Percentiles rank a stretch among this genome's conserved stretches.
Conservation (phyloP, 345 rosid species). For the Salix arbutifolia region DNA sequence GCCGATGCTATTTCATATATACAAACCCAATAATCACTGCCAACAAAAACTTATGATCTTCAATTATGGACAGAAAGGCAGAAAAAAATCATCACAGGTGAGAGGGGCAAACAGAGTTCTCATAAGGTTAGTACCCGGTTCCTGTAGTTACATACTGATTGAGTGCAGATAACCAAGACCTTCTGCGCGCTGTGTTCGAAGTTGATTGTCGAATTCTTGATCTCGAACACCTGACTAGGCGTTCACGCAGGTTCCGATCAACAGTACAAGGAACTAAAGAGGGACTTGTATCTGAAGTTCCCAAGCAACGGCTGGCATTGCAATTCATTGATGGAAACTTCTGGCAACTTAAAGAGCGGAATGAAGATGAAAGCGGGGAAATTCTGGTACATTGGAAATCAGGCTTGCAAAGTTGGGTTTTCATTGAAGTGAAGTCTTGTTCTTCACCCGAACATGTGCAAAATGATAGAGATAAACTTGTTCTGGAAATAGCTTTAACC, state of each 20-base stretch:
- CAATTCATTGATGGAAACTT: constrained; percentile 58
- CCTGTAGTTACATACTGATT: constrained; percentile 65
- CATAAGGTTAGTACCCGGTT: constrained; percentile 48
- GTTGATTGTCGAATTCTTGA: constrained; percentile 47
- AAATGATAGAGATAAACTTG: constrained; percentile 68
- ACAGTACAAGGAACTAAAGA: constrained; percentile 37
- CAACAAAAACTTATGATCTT: neutral
- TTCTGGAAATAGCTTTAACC: constrained; percentile 45
- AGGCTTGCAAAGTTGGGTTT: constrained; percentile 67
- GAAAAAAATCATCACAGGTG: neutral
- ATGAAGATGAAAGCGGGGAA: constrained; percentile 61
- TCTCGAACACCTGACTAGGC: constrained; percentile 48
- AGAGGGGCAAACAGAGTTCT: too few species aligned
- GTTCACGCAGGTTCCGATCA: constrained; percentile 29
- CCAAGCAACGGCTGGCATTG: constrained; percentile 61
- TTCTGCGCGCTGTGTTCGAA: constrained; percentile 43
- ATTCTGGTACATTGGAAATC: constrained; percentile 43
- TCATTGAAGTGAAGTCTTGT: constrained; percentile 47
- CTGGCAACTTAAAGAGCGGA: constrained; percentile 68
- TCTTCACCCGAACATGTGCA: constrained; percentile 72
- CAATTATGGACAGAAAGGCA: constrained; percentile 9
- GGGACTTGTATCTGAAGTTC: constrained; percentile 54
- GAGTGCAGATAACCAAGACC: constrained; percentile 72
- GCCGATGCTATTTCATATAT: constrained; percentile 9
- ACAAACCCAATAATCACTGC: constrained; percentile 12